Conservation (phyloP, 106 monocot genomes). For the Platanthera guangdongensis region DNA sequence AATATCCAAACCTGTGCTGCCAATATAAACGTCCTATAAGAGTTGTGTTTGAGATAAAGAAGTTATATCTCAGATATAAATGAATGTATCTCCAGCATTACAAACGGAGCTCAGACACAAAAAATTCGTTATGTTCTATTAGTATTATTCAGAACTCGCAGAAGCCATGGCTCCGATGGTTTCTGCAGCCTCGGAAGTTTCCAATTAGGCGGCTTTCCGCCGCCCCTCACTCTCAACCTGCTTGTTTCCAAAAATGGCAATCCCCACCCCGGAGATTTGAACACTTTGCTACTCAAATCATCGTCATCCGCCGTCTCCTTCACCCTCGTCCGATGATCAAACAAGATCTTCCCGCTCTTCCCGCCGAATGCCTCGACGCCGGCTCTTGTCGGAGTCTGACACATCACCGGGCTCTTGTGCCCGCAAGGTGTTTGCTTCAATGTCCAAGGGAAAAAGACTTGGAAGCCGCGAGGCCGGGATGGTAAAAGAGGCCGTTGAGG, state of each 20-base stretch:
- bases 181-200: constrained; percentile 28
- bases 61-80: too few relatives aligned
- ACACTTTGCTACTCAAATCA: constrained; percentile 17
- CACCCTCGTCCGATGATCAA: neutral
- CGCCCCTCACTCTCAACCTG: constrained; percentile 7
- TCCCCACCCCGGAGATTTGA: constrained; percentile 31
- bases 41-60: too few relatives aligned
- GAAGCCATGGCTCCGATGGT: constrained; percentile 45
- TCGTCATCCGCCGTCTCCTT: neutral
- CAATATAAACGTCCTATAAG: too few relatives aligned
- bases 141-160: constrained; percentile 19
- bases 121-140: constrained; percentile 13
- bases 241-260: constrained; percentile 36
- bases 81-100: too few relatives aligned
- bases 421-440: constrained; percentile 36
- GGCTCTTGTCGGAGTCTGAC: constrained; percentile 2
- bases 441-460: constrained; percentile 48
- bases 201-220: constrained; percentile 1
- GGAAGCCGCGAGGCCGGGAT: constrained; percentile 40
- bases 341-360: neutral
- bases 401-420: constrained; percentile 15
- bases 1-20: too few relatives aligned
- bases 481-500: neutral
- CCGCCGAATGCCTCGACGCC: neutral
- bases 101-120: too few relatives aligned